A percentile compares a stretch with the other conserved stretches of the same genome.
phyloP scores from a whole-genome alignment of 805 yeast species.

The Candida boleticola region DNA sequence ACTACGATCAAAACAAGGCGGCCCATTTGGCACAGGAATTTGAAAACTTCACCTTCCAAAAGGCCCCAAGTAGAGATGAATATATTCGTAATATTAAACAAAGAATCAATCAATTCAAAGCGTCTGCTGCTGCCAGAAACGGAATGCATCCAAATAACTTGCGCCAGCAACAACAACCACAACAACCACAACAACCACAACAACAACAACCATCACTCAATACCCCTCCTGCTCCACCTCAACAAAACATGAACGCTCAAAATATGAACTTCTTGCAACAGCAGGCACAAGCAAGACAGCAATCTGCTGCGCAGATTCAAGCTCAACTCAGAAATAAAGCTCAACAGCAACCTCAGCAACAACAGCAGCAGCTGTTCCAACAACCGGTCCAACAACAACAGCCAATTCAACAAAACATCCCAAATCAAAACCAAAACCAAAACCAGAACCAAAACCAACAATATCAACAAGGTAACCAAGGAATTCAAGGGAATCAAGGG shows the following conservation, averaged over 20 bases:
- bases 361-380: slow-evolving; percentile 8
- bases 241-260: slow-evolving; percentile 16
- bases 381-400: slow-evolving; percentile 11
- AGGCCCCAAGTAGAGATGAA: slow-evolving; percentile 55
- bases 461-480: slow-evolving; percentile 3
- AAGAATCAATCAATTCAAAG: slow-evolving; percentile 34
- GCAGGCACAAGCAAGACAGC: slow-evolving; percentile 53
- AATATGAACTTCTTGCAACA: slow-evolving; percentile 32
- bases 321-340: slow-evolving; percentile 18
- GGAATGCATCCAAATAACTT: slow-evolving; percentile 14
- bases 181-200: slow-evolving; percentile 5
- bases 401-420: slow-evolving; percentile 1
- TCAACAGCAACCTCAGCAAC: slow-evolving; percentile 8
- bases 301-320: slow-evolving; percentile 46
- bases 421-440: slow-evolving; percentile 5
- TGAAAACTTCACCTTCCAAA: slow-evolving; percentile 62
- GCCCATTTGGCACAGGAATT: slow-evolving; percentile 61
- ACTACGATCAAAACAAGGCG: slow-evolving; percentile 35
- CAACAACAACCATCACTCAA: slow-evolving; percentile 3
- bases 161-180: slow-evolving; percentile 16
- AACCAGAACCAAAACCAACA: neutral
- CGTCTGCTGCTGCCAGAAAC: slow-evolving; percentile 13
- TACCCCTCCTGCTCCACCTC: slow-evolving; percentile 7
- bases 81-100: slow-evolving; percentile 46
- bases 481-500: slow-evolving; percentile 2